Evolutionary conservation across 768 basidiomycete genomes (phyloP).

Genomic region (Auriscalpium microsporum): DNA sequence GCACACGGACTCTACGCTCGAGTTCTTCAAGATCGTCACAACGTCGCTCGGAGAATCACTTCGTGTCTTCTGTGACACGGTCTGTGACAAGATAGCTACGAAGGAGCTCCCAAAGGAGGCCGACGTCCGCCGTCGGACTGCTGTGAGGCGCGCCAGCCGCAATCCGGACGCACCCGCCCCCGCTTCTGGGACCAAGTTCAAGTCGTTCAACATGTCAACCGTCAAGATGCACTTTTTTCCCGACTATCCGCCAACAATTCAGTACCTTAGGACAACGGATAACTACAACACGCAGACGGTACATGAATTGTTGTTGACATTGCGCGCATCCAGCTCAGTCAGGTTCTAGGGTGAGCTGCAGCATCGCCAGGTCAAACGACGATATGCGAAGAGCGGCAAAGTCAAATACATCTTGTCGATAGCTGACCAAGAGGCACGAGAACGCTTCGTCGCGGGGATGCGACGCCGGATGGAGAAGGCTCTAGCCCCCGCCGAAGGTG

Average conservation of each 20-base stretch:
- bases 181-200: neutral
- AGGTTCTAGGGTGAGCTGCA: neutral
- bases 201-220: neutral
- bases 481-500: too few relatives aligned
- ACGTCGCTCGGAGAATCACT: neutral
- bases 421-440: neutral
- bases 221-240: neutral
- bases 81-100: neutral
- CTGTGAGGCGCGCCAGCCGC: neutral
- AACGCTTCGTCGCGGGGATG: neutral
- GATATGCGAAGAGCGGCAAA: conserved; percentile 17
- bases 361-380: conserved; percentile 2
- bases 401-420: conserved; percentile 11
- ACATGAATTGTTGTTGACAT: conserved; percentile 5
- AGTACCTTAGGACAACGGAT: neutral
- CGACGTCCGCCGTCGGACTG: neutral
- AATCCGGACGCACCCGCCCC: too few relatives aligned
- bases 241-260: conserved; percentile 18
- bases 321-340: neutral
- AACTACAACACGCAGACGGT: neutral
- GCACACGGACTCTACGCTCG: neutral
- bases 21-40: neutral
- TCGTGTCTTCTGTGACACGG: neutral
- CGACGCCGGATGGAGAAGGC: neutral
- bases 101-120: neutral